A percentile compares a stretch with the other conserved stretches of the same genome.
These are phyloP conservation scores for Trichoderma endophyticum DNA, from an alignment of 2,329 filamentous ascomycete genomes.

Conservation along the genomic window DNA sequence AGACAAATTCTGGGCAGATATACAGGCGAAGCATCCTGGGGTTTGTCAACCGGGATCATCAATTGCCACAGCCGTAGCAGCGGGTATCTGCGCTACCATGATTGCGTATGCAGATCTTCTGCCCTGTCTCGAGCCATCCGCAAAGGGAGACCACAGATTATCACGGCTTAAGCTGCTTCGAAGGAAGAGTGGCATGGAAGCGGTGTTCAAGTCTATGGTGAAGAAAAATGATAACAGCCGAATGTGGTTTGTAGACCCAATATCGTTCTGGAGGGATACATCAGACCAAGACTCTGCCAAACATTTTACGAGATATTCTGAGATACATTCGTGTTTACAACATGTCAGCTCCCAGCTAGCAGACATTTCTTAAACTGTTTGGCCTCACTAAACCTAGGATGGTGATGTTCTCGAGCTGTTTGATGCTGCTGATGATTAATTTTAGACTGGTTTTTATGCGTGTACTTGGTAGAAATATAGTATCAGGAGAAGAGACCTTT, in stretches of 20 bases:
- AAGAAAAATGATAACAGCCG: neutral
- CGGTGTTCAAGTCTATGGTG: neutral
- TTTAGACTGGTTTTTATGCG: too few relatives aligned
- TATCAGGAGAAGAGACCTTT: too few relatives aligned
- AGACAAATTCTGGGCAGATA: neutral
- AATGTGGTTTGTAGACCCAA: neutral
- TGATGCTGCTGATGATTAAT: too few relatives aligned
- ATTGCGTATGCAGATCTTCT: neutral
- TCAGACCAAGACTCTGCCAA: neutral
- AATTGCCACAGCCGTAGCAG: neutral
- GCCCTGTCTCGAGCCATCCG: neutral
- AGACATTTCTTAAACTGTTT: neutral
- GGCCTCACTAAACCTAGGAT: too few relatives aligned
- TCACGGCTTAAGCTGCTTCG: neutral
- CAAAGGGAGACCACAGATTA: neutral
- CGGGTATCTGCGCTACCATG: neutral
- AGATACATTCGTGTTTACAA: neutral
- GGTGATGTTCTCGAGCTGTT: rapidly evolving
- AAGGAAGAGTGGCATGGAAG: neutral
- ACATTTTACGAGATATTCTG: neutral
- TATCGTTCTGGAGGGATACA: neutral
- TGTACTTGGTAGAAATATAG: too few relatives aligned
- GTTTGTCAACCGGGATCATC: neutral
- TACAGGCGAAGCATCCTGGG: neutral
- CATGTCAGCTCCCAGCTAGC: neutral